Conservation (phyloP, 768 basidiomycete genomes). For the Amanita exitialis region DNA sequence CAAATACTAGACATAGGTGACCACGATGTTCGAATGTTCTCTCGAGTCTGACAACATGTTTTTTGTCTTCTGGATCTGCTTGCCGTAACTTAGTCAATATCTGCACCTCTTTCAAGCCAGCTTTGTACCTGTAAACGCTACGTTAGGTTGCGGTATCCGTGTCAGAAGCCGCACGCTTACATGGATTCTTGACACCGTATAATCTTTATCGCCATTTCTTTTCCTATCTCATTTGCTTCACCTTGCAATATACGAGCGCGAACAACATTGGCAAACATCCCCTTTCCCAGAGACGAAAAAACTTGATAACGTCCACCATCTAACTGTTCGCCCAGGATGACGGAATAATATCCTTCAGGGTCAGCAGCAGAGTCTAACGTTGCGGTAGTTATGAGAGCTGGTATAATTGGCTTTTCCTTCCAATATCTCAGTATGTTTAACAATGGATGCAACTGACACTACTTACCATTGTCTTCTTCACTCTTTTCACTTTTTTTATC, state of each 20-base stretch:
- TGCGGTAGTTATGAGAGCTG: slow-evolving; percentile 56
- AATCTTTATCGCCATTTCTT: slow-evolving; percentile 96
- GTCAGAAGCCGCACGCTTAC: slow-evolving; percentile 35
- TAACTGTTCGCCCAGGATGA: slow-evolving; percentile 90
- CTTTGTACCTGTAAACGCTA: slow-evolving; percentile 64
- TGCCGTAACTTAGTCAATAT: slow-evolving; percentile 82
- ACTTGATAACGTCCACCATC: slow-evolving; percentile 92
- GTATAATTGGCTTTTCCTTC: slow-evolving; percentile 38
- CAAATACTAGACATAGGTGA: slow-evolving; percentile 93
- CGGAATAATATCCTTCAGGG: slow-evolving; percentile 89
- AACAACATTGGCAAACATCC: slow-evolving; percentile 98
- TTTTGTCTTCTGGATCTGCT: slow-evolving; percentile 94
- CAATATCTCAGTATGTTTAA: not conserved
- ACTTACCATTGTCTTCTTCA: slow-evolving; percentile 42
- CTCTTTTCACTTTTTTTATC: slow-evolving; percentile 48
- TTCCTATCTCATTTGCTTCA: slow-evolving; percentile 39
- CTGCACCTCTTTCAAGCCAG: slow-evolving; percentile 85
- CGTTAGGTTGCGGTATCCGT: not conserved
- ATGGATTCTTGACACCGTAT: slow-evolving; percentile 94
- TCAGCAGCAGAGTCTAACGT: slow-evolving; percentile 88
- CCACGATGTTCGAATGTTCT: slow-evolving; percentile 96
- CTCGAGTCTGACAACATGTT: slow-evolving; percentile 89
- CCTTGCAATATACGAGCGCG: slow-evolving; percentile 72
- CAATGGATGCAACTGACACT: not conserved
- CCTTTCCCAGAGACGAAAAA: slow-evolving; percentile 90